phyloP scores from a whole-genome alignment of 2,329 filamentous ascomycete species.

The Botrytis byssoidea region DNA sequence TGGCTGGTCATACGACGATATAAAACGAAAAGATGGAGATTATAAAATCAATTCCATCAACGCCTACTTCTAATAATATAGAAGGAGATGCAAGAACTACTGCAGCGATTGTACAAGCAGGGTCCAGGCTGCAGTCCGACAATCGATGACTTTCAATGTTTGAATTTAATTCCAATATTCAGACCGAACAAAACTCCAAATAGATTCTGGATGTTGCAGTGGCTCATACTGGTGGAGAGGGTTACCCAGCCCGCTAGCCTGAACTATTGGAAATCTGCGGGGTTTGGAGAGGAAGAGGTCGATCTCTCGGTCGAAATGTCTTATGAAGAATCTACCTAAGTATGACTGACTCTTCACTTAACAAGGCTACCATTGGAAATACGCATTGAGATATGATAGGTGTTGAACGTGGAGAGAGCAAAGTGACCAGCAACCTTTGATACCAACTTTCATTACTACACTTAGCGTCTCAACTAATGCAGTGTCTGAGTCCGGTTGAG shows the following conservation, averaged over 20 bases:
- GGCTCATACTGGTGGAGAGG: rapidly evolving
- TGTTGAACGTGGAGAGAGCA: background rate
- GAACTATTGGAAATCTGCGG: background rate
- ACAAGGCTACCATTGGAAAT: background rate
- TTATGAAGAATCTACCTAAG: background rate
- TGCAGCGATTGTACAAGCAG: background rate
- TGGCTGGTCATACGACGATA: background rate
- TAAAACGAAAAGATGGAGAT: background rate
- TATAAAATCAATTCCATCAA: too few relatives aligned
- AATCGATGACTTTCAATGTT: background rate
- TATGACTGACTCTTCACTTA: background rate
- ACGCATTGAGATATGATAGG: background rate
- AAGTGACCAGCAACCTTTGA: background rate
- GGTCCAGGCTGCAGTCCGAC: background rate
- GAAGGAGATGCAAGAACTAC: background rate
- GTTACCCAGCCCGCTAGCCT: background rate
- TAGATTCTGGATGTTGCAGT: background rate
- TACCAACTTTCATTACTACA: background rate
- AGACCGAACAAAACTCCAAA: background rate
- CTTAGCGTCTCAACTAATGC: background rate
- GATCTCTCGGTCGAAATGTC: background rate
- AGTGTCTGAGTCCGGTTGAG: background rate
- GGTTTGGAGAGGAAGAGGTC: background rate
- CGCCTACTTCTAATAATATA: background rate
- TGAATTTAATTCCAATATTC: background rate